Base-by-base conservation (phyloP, 1,284 basidiomycete genomes). In the Ceratobasidium papillatum region DNA sequence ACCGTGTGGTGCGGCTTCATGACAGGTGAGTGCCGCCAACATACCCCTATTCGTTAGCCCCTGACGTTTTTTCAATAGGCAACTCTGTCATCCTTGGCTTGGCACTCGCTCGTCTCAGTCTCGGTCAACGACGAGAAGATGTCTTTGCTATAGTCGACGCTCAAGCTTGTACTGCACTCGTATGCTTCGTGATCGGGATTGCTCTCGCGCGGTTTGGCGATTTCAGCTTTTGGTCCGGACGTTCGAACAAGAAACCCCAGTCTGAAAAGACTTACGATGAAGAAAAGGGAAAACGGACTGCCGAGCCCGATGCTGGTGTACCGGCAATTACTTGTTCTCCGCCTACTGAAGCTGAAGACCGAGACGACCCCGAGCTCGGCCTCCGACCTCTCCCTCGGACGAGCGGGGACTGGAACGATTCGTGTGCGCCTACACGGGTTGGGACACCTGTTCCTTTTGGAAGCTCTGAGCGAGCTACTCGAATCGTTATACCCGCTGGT, bases 1-100 rank as follows among this genome's bases (percentile, higher is more conserved):
- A 41, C 56, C 1, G 54, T 71, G 5, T 71, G 68, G 68, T 71
- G 68, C 30, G 68, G 68, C 22, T 71, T 71, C 56, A 71, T 71
- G 68, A 71, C 68, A 41, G 45, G 64, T 51, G 1, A 19, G 47
- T n/a, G 5, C 32, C 30, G 12, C 12, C 19, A 30, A n/a, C 30
- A 1, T 11, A 41, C 43, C 61, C 41, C 38, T 49, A 52, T 64
- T 36, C 43, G 14, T 54, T 54, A 45, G n/a, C 52, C 36, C 12
- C 64, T 54, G 19, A 66, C 47, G 11, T 51, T 32, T 52, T 51
- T 52, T 22, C 58, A 17, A 17, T 19, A 45, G 68, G 68, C 41
- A 71, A 71, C 52, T 71, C 68, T 0, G 68, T 71, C 5, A 71
- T 71, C 36, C 56, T 71, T 27, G 68, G 68, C 7, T 41, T 71